Evolutionary conservation across 31 red algal species (phyloP).

Genomic region (Odonthalia washingtoniensis): DNA sequence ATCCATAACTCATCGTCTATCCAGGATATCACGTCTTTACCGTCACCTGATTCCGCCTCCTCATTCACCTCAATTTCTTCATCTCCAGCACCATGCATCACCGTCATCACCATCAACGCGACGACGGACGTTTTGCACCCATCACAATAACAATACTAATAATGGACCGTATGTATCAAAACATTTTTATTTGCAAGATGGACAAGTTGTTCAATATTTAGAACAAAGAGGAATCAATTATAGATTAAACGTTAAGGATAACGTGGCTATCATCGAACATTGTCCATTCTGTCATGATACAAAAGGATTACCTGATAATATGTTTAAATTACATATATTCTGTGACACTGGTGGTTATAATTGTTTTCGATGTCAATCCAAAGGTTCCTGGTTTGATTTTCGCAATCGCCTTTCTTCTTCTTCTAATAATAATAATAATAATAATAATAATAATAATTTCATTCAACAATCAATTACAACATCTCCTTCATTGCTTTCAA

Average conservation of each 20-base stretch:
- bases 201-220: conserved; percentile 69
- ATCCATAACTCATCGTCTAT: too few relatives aligned
- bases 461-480: neutral
- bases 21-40: too few relatives aligned
- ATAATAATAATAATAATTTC: neutral
- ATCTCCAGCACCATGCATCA: too few relatives aligned
- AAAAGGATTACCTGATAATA: conserved; percentile 69
- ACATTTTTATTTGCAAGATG: conserved; percentile 63
- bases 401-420: conserved; percentile 32
- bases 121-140: neutral
- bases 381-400: conserved; percentile 82
- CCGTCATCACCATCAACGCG: too few relatives aligned
- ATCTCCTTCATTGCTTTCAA: neutral
- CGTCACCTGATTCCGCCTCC: too few relatives aligned
- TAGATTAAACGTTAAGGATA: conserved; percentile 11
- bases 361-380: conserved; percentile 83
- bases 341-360: conserved; percentile 71
- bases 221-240: conserved; percentile 40
- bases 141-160: neutral
- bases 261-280: conserved; percentile 66
- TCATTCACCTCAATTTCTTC: too few relatives aligned
- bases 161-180: conserved; percentile 72
- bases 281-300: conserved; percentile 90
- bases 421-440: too few relatives aligned
- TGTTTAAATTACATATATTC: conserved; percentile 86